Base-by-base conservation (phyloP, 805 yeast genomes). In the Yamadazyma laniorum region DNA sequence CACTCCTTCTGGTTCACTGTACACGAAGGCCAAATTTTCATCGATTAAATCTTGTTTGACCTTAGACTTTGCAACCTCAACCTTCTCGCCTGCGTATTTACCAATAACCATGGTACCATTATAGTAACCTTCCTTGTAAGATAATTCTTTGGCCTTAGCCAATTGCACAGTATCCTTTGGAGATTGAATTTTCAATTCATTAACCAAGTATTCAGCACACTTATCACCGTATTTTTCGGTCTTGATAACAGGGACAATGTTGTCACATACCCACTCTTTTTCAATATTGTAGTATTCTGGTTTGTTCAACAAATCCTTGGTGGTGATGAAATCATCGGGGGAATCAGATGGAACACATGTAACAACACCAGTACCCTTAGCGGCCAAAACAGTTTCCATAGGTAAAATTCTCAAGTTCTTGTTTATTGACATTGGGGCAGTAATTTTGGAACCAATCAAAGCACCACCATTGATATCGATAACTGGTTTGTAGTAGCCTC, bases 321-420 rank as follows among this genome's bases (percentile, higher is more conserved):
- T 77, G 43, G 96, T 93, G 65, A 91, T 81, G 59, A 56, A 93
- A 71, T 93, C 99, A 70, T 93, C 99, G 44, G 99, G 98, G 41
- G 98, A 90, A 65, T 90, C 96, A n/a, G 96, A 83, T 46, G 98
- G 99, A 47, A 90, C 98, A 72, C 96, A 93, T 5, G 98, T 91
- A 42, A 93, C 99, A 32, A 93, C 97, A 72, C 98, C 99, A 32
- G 98, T 93, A 77, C 99, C 99, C 72, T 93, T 93, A 40, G 80
- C 74, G 28, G 95, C 95, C 61, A 91, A 74, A 39, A 93, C 91
- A 26, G 97, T 88, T 65, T 91, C 98, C 99, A 93, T 93, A 51
- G 99, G 99, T 49, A 93, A 75, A 40, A 93, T 84, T 54, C 93
- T 76, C 49, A 93, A 70, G 51, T 82, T 78, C 37, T 77, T 69